phyloP scores from a whole-genome alignment of 768 basidiomycete species.

The Strobilomyces confusus region DNA sequence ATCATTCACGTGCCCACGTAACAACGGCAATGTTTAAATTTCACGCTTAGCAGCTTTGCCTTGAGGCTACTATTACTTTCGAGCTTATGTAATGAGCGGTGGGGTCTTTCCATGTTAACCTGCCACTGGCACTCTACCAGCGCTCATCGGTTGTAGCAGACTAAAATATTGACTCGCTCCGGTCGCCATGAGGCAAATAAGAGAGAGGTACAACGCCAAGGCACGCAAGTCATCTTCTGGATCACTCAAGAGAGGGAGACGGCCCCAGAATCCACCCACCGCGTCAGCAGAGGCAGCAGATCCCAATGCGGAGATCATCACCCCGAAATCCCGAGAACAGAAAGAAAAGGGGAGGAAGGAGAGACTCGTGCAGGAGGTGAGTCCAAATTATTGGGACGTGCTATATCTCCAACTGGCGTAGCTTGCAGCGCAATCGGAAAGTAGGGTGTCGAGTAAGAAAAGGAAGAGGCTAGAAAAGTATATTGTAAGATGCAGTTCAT shows the following conservation, averaged over 20 bases:
- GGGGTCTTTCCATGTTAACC: no score
- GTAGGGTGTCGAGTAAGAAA: slow-evolving; percentile 80
- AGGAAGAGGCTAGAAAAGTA: slow-evolving; percentile 89
- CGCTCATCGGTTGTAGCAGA: no score
- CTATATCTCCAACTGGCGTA: slow-evolving; percentile 8
- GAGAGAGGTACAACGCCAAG: slow-evolving; percentile 54
- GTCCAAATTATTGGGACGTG: slow-evolving; percentile 10
- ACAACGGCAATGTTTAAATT: no score
- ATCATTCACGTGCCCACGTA: no score
- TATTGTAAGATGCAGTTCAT: slow-evolving; percentile 52
- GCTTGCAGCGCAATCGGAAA: slow-evolving; percentile 48
- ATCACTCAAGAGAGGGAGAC: slow-evolving; percentile 61
- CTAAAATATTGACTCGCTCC: neutral
- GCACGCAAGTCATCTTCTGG: slow-evolving; percentile 61
- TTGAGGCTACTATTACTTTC: neutral
- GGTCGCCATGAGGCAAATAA: slow-evolving; percentile 20
- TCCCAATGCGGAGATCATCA: slow-evolving; percentile 56
- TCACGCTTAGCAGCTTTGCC: no score
- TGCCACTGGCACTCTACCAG: no score
- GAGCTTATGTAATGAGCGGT: neutral
- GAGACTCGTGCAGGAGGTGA: slow-evolving; percentile 59
- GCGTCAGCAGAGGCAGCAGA: slow-evolving; percentile 34
- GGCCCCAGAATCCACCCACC: slow-evolving; percentile 31
- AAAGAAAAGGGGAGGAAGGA: slow-evolving; percentile 59
- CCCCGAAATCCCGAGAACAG: slow-evolving; percentile 55